A percentile compares a stretch with the other conserved stretches of the same genome.
These are phyloP conservation scores for Capsicum baccatum DNA, from an alignment of 257 asterid genomes.

Conservation along the genomic window DNA sequence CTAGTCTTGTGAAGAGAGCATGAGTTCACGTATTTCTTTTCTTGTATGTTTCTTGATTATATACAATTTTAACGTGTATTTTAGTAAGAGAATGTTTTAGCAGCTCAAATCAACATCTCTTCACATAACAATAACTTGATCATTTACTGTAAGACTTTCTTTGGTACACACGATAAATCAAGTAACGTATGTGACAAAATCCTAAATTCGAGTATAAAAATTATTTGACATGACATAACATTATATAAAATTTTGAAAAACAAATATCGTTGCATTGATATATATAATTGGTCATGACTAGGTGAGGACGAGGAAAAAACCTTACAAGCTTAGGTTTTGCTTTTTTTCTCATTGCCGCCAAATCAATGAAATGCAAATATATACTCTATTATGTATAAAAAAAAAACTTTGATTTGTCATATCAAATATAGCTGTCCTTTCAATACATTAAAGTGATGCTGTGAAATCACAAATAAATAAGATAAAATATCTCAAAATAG, in stretches of 20 bases:
- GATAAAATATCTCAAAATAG: too few species aligned
- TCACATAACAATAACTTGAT: too few species aligned
- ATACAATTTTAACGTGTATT: too few species aligned
- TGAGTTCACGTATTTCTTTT: too few species aligned
- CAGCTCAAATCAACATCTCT: too few species aligned
- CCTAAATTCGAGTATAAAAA: too few species aligned
- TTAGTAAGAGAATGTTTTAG: too few species aligned
- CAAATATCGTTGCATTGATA: background rate
- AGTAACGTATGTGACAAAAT: too few species aligned
- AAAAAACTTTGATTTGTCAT: background rate
- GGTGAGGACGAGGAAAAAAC: background rate
- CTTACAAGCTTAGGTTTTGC: background rate
- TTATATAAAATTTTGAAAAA: background rate
- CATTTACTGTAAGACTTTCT: too few species aligned
- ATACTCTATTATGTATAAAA: background rate
- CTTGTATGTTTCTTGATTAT: too few species aligned
- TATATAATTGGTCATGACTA: background rate
- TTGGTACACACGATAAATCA: too few species aligned
- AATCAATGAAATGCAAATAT: background rate
- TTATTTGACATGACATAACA: background rate
- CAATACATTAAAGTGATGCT: background rate
- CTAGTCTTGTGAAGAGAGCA: too few species aligned
- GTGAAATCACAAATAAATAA: background rate
- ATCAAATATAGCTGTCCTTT: slow-evolving; percentile 4
- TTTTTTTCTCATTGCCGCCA: background rate